Evolutionary conservation across 805 yeast genomes (phyloP).

Genomic region (Kregervanrija fluxuum): DNA sequence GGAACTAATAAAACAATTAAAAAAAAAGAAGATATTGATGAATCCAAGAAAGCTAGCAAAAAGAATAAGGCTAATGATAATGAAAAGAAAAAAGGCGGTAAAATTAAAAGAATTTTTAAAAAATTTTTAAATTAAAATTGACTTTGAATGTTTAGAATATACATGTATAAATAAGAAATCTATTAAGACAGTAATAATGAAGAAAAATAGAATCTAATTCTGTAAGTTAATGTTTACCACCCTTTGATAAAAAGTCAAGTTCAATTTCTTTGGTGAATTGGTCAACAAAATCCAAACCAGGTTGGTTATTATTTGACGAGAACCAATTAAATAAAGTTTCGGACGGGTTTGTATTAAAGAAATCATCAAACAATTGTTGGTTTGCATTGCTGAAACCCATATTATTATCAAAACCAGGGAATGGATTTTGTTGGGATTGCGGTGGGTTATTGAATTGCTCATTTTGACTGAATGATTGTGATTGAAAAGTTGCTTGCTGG

Average conservation of each 20-base stretch:
- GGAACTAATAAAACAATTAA: too few relatives aligned
- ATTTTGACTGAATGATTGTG: not conserved
- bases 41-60: too few relatives aligned
- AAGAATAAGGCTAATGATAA: too few relatives aligned
- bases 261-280: slow-evolving; percentile 80
- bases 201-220: not conserved
- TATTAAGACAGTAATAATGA: not conserved
- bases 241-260: slow-evolving; percentile 43
- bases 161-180: not conserved
- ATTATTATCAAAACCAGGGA: slow-evolving; percentile 5
- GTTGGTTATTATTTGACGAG: slow-evolving; percentile 33
- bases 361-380: slow-evolving; percentile 27
- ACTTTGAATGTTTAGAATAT: not conserved
- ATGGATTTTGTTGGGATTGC: slow-evolving; percentile 3
- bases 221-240: slow-evolving; percentile 11
- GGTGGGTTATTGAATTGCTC: not conserved
- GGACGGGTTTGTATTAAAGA: slow-evolving; percentile 27
- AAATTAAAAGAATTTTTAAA: slow-evolving; percentile 1
- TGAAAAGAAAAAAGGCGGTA: not conserved
- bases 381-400: slow-evolving; percentile 14
- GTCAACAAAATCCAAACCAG: slow-evolving; percentile 57
- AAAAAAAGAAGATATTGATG: too few relatives aligned
- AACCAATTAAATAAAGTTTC: slow-evolving; percentile 44
- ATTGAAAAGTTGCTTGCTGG: not conserved
- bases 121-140: slow-evolving; percentile 1